phyloP scores from a whole-genome alignment of 768 basidiomycete genomes.

The Candolleomyces aberdarensis region DNA sequence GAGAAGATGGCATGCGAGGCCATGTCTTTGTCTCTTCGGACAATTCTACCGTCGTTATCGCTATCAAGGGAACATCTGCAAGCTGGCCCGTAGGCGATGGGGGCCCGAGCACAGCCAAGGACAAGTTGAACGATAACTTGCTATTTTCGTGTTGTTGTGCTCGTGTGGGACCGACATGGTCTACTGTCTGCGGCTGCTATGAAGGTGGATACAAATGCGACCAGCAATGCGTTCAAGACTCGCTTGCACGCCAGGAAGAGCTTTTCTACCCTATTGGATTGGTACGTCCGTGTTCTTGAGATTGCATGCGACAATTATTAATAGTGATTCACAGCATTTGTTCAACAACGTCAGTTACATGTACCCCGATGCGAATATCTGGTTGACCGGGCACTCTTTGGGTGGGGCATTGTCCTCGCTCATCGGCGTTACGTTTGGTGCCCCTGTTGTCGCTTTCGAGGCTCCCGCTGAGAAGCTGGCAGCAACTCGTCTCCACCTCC shows the following conservation, averaged over 20 bases:
- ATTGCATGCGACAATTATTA: not conserved
- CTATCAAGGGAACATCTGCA: conserved; percentile 93
- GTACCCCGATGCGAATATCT: conserved; percentile 88
- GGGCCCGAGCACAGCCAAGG: conserved; percentile 81
- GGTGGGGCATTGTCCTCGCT: conserved; percentile 86
- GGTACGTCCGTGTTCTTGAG: conserved; percentile 41
- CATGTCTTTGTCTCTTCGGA: conserved; percentile 85
- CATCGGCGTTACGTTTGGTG: conserved; percentile 88
- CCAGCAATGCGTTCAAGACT: conserved; percentile 73
- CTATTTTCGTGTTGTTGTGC: conserved; percentile 97
- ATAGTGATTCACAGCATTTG: conserved; percentile 57
- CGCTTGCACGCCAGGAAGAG: conserved; percentile 75
- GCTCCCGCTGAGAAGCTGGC: conserved; percentile 73
- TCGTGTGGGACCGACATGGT: conserved; percentile 92
- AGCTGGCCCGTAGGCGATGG: conserved; percentile 63
- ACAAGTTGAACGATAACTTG: conserved; percentile 95
- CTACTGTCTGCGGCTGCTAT: conserved; percentile 87
- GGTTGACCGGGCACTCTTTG: conserved; percentile 80
- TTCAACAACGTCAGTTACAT: conserved; percentile 90
- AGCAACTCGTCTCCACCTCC: conserved; percentile 79
- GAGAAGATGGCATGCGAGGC: conserved; percentile 88
- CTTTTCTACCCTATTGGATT: conserved; percentile 86
- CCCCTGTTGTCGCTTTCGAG: conserved; percentile 88
- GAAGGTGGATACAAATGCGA: conserved; percentile 74
- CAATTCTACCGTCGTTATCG: conserved; percentile 82